Percentiles rank a stretch among this genome's conserved stretches.
These are phyloP conservation scores for Chlamydomonas reinhardtii DNA, from an alignment of 163 green algal species.

Conservation along the genomic window DNA sequence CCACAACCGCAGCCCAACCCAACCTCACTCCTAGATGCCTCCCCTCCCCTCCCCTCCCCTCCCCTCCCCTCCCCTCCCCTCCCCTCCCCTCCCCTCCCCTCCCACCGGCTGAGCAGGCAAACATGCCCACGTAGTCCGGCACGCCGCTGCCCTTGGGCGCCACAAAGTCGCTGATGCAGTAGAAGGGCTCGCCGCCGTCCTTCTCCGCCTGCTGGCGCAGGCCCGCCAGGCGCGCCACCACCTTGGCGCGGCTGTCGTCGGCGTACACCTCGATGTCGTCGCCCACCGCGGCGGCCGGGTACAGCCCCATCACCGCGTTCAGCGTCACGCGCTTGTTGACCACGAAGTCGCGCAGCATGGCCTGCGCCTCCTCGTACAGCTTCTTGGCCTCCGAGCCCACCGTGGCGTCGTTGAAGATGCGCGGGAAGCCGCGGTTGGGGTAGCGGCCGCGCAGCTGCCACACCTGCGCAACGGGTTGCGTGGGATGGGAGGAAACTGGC, in stretches of 20 bases:
- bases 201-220: conserved; percentile 91
- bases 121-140: conserved; percentile 96
- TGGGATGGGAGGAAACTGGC: too few relatives aligned
- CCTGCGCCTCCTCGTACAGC: conserved; percentile 96
- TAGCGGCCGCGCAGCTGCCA: conserved; percentile 98
- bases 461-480: conserved; percentile 72
- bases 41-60: too few relatives aligned
- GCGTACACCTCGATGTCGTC: conserved; percentile 96
- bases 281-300: conserved; percentile 90
- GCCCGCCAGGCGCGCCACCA: conserved; percentile 69
- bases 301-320: conserved; percentile 92
- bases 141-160: conserved; percentile 87
- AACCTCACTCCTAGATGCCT: not conserved
- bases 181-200: conserved; percentile 82
- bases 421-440: conserved; percentile 98
- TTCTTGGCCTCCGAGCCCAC: conserved; percentile 97
- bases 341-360: conserved; percentile 89
- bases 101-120: conserved; percentile 80
- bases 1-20: too few relatives aligned
- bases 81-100: not conserved
- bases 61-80: too few relatives aligned
- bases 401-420: conserved; percentile 99
- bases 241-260: conserved; percentile 78
- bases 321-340: conserved; percentile 86
- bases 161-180: conserved; percentile 97